Base-by-base conservation (phyloP, 768 basidiomycete genomes). In the Favolaschia claudopus region DNA sequence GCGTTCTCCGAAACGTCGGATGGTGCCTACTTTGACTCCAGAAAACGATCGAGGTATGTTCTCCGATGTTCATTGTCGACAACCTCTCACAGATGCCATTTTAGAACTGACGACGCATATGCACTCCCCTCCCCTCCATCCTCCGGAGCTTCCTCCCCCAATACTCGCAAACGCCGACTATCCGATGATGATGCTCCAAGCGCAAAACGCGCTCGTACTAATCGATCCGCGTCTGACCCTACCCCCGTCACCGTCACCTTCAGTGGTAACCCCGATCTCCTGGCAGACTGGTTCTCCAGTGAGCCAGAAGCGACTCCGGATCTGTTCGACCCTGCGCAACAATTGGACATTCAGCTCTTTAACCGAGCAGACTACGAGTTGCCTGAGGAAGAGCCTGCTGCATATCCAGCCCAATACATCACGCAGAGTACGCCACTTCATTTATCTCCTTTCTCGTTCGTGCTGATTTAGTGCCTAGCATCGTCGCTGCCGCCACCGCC, bases 251-350 rank as follows among this genome's bases (percentile, higher is more conserved):
- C 51, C n/a, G 24, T 44, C 29, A 42, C 67, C 8, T 17, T 49
- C 0, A 54, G 60, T 19, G 67, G 60, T 4, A 70, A 66, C 20
- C 58, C 60, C 13, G 55, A 69, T 0, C 52, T 52, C 20, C n/a
- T 77, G 15, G 75, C 79, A 19, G 67, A 73, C 29, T 80, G 78
- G 80, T 76, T 76, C 37, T 61, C 70, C 20, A 53, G 67, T 5
- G 60, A 58, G 50, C 75, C 62, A 27, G 63, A 64, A 0, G 71
- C 72, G 1, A 59, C 67, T 25, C 59, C 64, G 0, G 55, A 53
- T 0, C 63, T 68, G 14, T 65, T 69, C 3, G 72, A 77, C n/a
- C 42, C 55, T 1, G 67, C 64, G 0, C n/a, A 64, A 4, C 70
- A 55, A 0, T 58, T 76, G 45, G 71, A 79, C 33, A 69, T 81